Percentiles rank a stretch among this genome's conserved stretches.
phyloP scores from a whole-genome alignment of 352 stramenopile species.

The Chrysophaeum taylorii region DNA sequence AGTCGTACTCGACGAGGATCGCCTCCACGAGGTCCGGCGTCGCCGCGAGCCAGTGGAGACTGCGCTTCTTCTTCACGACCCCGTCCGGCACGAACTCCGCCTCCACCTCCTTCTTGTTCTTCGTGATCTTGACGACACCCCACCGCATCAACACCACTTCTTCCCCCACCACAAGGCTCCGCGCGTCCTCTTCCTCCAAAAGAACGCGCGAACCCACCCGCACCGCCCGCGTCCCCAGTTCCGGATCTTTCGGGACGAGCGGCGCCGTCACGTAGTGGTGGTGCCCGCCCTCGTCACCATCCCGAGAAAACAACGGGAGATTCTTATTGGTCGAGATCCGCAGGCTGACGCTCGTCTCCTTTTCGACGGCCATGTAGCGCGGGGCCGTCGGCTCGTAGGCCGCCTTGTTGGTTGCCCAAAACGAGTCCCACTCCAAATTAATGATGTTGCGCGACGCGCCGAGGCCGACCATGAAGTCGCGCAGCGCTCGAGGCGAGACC shows the following conservation, averaged over 20 bases:
- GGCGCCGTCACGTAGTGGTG: constrained; percentile 44
- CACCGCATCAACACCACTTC: constrained; percentile 94
- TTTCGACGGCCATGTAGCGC: constrained; percentile 92
- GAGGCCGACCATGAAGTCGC: constrained; percentile 90
- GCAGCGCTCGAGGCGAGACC: constrained; percentile 83
- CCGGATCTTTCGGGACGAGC: constrained; percentile 61
- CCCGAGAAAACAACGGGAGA: no score
- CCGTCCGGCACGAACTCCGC: constrained; percentile 61
- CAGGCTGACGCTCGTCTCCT: constrained; percentile 67
- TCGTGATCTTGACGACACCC: constrained; percentile 88
- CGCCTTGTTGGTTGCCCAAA: constrained; percentile 98
- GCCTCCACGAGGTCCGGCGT: constrained; percentile 37
- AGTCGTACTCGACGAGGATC: constrained; percentile 92
- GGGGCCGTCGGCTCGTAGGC: constrained; percentile 85
- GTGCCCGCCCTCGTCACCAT: constrained; percentile 20
- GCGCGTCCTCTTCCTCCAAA: constrained; percentile 86
- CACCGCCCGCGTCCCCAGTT: constrained; percentile 50
- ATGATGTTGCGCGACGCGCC: constrained; percentile 87
- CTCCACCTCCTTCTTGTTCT: constrained; percentile 53
- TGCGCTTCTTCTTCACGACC: constrained; percentile 70
- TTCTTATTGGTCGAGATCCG: constrained; percentile 55
- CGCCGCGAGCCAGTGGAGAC: constrained; percentile 88
- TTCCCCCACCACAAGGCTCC: constrained; percentile 82
- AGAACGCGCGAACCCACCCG: constrained; percentile 74
- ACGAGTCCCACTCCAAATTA: constrained; percentile 99